Evolutionary conservation across 2,329 filamentous ascomycete species (phyloP).

Genomic region (Macrophomina phaseolina): DNA sequence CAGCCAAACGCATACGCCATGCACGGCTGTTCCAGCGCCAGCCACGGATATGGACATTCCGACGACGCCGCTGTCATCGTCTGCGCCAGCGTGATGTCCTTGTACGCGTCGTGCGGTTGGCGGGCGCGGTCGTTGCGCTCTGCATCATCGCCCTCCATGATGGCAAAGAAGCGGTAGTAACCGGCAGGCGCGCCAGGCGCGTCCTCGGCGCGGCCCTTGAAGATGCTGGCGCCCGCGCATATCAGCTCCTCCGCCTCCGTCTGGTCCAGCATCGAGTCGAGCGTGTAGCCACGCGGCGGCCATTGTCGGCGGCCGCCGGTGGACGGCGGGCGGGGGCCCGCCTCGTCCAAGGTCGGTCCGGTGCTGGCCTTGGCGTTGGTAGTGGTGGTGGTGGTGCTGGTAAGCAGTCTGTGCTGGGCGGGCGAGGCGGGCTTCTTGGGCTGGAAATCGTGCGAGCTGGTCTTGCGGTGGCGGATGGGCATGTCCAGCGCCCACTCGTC

Average conservation of each 20-base stretch:
- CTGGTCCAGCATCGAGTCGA: conserved; percentile 39
- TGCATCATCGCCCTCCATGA: conserved; percentile 46
- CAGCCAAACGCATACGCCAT: conserved; percentile 71
- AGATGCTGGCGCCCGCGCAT: conserved; percentile 45
- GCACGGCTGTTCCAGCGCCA: conserved; percentile 76
- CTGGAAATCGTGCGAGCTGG: conserved; percentile 12
- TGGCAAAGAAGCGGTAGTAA: conserved; percentile 48
- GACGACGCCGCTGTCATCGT: conserved; percentile 33
- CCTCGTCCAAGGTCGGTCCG: conserved; percentile 38
- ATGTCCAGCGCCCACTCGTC: conserved; percentile 25
- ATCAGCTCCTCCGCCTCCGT: conserved; percentile 47
- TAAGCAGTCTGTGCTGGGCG: neutral
- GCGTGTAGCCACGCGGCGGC: conserved; percentile 47
- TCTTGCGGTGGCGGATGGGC: conserved; percentile 21
- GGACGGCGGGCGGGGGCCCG: conserved; percentile 29
- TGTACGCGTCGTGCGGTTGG: conserved; percentile 43
- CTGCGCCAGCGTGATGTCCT: conserved; percentile 47
- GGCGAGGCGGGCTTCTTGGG: conserved; percentile 8
- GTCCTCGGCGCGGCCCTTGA: conserved; percentile 47
- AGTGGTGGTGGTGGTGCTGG: neutral
- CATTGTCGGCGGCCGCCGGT: conserved; percentile 38
- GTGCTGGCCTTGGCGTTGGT: too few relatives aligned
- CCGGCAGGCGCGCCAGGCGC: conserved; percentile 44
- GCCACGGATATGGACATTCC: conserved; percentile 63
- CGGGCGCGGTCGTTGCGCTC: conserved; percentile 46